Evolutionary conservation across 306 rosid genomes (phyloP), one percentile per base, ranked within the genome.

Genomic region (Cotoneaster glaucophyllus): DNA sequence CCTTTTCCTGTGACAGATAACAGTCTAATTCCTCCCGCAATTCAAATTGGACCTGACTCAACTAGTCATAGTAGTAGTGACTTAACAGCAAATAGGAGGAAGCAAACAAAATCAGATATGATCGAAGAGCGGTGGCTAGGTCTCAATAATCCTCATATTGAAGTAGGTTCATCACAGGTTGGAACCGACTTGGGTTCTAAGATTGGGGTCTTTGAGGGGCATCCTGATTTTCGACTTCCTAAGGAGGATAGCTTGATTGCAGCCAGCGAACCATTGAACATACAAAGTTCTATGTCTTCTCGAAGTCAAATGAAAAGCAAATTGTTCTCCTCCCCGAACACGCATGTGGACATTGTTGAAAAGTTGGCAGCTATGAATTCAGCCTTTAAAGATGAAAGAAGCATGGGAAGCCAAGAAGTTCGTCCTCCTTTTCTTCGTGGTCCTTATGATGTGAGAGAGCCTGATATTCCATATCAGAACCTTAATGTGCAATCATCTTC

Each of bases 211-310:
- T 84, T 86, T 79, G 80, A 86, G 19, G 83, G 84, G 76, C 84
- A 90, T 64, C 89, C 82, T 70, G 89, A 83, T 80, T 43, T 89
- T 81, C 77, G 58, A 67, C 87, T 92, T 79, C 96, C 91, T 52
- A 90, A 90, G 80, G 99, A 96, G 82, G 94, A 89, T 80, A 86
- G 86, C 85, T 87, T 90, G 85, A 82, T 90, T 84, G 8, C 86
- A 11, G 84, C 28, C 43, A 69, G 89, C 61, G 88, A 84, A 78
- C 87, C 93, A 79, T 62, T 75, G 66, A 80, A 75, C 77, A 82
- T 90, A 58, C 97, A 78, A 54, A 85, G 79, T 71, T 79, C 88
- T 52, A 68, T 85, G 67, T 84, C 92, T 80, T 71, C 86, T 10
- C 88, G 87, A 75, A 86, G 77, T 88, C 75, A 82, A 65, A 87